A percentile compares a stretch with the other conserved stretches of the same genome.
Conservation (phyloP, 129 eudicot species). For the sunflower (Helianthus annuus) region DNA sequence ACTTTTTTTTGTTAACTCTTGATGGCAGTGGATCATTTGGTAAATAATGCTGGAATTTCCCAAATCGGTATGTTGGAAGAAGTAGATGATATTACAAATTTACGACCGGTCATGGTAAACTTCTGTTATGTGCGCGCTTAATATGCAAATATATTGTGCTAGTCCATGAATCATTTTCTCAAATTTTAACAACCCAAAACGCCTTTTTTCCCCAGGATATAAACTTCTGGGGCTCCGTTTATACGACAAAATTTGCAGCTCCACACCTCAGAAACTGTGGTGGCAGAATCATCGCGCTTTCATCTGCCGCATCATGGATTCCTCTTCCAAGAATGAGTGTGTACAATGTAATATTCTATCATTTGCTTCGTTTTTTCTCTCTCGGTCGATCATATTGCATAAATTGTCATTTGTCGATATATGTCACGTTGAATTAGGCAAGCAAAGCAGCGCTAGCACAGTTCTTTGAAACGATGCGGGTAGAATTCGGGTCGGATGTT, state of each 20-base stretch:
- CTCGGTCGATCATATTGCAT: not conserved
- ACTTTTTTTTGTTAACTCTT: too few species aligned
- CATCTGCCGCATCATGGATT: conserved; percentile 58
- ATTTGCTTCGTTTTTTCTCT: not conserved
- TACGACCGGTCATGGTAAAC: conserved; percentile 55
- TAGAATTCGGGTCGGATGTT: conserved; percentile 59
- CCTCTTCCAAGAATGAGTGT: conserved; percentile 61
- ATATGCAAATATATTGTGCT: too few species aligned
- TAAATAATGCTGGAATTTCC: conserved; percentile 63
- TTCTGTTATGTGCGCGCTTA: too few species aligned
- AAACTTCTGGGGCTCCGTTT: conserved; percentile 82
- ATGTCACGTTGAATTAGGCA: conserved; percentile 55
- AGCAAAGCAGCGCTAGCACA: conserved; percentile 68
- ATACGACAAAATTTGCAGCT: conserved; percentile 58
- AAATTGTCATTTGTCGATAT: not conserved
- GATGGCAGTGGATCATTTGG: conserved; percentile 71
- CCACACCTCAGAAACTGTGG: conserved; percentile 54
- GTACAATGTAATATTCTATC: conserved; percentile 45
- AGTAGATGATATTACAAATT: conserved; percentile 47
- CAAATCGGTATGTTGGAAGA: conserved; percentile 54
- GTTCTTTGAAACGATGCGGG: conserved; percentile 67
- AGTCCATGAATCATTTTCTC: too few species aligned
- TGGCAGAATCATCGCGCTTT: conserved; percentile 55
- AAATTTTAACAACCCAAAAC: too few species aligned
- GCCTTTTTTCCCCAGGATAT: conserved; percentile 42